Percentiles rank a stretch among this genome's conserved stretches.
Evolutionary conservation across 2,329 filamentous ascomycete species (phyloP).

Genomic region (Fusarium coffeatum): DNA sequence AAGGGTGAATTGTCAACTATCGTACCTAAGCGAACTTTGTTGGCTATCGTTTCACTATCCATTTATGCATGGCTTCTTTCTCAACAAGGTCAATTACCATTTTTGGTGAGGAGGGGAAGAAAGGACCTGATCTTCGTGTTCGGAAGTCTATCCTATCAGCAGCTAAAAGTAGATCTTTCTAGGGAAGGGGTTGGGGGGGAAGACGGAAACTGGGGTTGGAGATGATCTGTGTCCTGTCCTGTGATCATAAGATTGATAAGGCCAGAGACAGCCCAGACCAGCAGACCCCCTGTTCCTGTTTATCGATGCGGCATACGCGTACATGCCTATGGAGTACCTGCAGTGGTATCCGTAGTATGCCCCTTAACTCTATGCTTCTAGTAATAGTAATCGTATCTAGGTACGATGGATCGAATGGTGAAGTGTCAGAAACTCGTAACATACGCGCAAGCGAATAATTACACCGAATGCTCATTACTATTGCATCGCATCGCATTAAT

Average conservation of each 20-base stretch:
- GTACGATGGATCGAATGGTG: slow-evolving; percentile 4
- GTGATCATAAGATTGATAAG: slow-evolving; percentile 46
- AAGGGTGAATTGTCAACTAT: slow-evolving; percentile 18
- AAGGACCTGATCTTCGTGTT: slow-evolving; percentile 18
- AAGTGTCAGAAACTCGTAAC: slow-evolving; percentile 17
- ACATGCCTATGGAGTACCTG: not conserved
- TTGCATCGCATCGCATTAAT: not conserved
- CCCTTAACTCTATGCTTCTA: not conserved
- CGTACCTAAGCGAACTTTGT: slow-evolving; percentile 24
- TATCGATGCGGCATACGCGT: slow-evolving; percentile 32
- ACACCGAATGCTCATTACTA: not conserved
- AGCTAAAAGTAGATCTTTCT: slow-evolving; percentile 33
- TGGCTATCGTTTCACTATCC: not conserved
- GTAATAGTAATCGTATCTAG: not conserved
- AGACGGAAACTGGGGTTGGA: slow-evolving; percentile 25
- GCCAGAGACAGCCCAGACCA: not conserved
- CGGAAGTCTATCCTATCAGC: slow-evolving; percentile 8
- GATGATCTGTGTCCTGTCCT: slow-evolving; percentile 40
- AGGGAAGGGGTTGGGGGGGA: slow-evolving; percentile 10
- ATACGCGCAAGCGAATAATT: slow-evolving; percentile 24
- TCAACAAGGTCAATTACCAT: not conserved
- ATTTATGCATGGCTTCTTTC: slow-evolving; percentile 7
- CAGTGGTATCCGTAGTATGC: not conserved
- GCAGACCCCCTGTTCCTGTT: slow-evolving; percentile 1
- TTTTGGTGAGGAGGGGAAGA: not conserved